Conservation (phyloP, 768 basidiomycete genomes). For the Pleurotus giganteus region DNA sequence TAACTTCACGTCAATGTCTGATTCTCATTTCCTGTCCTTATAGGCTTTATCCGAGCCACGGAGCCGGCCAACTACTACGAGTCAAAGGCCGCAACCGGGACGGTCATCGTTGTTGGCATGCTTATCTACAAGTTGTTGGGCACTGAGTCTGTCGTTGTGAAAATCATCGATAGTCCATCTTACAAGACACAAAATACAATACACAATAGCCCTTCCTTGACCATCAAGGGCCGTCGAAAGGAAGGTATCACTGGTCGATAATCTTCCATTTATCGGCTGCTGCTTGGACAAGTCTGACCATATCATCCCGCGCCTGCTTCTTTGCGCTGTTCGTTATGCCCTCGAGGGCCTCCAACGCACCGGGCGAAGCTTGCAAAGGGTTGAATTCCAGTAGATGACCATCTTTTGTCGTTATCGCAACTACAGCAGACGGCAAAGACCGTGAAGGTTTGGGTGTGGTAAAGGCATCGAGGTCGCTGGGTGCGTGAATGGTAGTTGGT, state of each 20-base stretch:
- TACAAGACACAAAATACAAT: neutral
- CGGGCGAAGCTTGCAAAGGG: slow-evolving; percentile 71
- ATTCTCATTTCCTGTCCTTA: neutral
- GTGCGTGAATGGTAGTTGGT: slow-evolving; percentile 10
- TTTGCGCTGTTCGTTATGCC: slow-evolving; percentile 82
- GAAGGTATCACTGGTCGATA: slow-evolving; percentile 19
- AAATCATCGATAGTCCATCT: neutral
- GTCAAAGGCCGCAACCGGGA: slow-evolving; percentile 68
- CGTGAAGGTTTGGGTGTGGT: slow-evolving; percentile 34
- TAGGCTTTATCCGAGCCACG: neutral
- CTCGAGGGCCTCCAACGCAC: slow-evolving; percentile 69
- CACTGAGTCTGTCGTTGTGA: slow-evolving; percentile 5
- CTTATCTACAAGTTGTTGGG: slow-evolving; percentile 35
- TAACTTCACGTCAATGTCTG: neutral
- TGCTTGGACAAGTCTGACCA: slow-evolving; percentile 67
- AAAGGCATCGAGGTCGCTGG: slow-evolving; percentile 24
- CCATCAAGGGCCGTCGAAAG: no score
- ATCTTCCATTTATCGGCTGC: slow-evolving; percentile 80
- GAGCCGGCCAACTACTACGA: slow-evolving; percentile 28
- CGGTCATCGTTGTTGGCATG: slow-evolving; percentile 51
- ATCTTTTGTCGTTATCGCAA: slow-evolving; percentile 78
- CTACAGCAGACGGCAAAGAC: slow-evolving; percentile 52
- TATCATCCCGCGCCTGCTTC: slow-evolving; percentile 77
- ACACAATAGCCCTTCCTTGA: neutral
- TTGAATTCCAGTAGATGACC: slow-evolving; percentile 86